A percentile compares a stretch with the other conserved stretches of the same genome.
Evolutionary conservation across 768 basidiomycete species (phyloP).

Genomic region (Auricularia sp.): DNA sequence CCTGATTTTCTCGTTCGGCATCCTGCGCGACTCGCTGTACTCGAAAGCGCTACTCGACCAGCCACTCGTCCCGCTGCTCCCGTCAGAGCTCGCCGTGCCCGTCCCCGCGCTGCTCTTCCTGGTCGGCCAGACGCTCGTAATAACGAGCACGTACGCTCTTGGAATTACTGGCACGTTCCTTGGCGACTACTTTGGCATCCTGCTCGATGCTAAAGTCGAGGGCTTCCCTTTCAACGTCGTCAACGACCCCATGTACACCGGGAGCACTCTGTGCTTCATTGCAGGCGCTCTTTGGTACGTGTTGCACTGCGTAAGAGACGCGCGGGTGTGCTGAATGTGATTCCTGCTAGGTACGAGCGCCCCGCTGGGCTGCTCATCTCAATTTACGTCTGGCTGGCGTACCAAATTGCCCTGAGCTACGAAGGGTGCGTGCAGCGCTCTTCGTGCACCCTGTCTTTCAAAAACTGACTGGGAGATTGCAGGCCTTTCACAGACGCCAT

Average conservation of each 20-base stretch:
- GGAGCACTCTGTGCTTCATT: conserved; percentile 82
- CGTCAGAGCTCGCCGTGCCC: conserved; percentile 49
- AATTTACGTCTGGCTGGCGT: conserved; percentile 72
- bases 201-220: conserved; percentile 75
- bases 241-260: conserved; percentile 93
- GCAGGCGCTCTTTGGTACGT: conserved; percentile 80
- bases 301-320: not conserved
- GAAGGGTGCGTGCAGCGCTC: conserved; percentile 61
- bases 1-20: conserved; percentile 75
- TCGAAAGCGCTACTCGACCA: conserved; percentile 66
- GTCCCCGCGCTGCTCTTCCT: conserved; percentile 52
- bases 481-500: conserved; percentile 80
- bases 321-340: not conserved
- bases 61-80: conserved; percentile 56
- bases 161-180: conserved; percentile 63
- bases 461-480: not conserved
- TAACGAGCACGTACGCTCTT: conserved; percentile 80
- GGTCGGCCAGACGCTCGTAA: conserved; percentile 73
- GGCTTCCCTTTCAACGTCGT: conserved; percentile 95
- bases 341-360: conserved; percentile 56
- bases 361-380: conserved; percentile 79
- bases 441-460: no score
- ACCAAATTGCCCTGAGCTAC: conserved; percentile 71
- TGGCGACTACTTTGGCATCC: conserved; percentile 43
- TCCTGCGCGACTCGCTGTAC: conserved; percentile 82